Evolutionary conservation across 352 stramenopile genomes (phyloP).

Genomic region (Peronospora farinosa): DNA sequence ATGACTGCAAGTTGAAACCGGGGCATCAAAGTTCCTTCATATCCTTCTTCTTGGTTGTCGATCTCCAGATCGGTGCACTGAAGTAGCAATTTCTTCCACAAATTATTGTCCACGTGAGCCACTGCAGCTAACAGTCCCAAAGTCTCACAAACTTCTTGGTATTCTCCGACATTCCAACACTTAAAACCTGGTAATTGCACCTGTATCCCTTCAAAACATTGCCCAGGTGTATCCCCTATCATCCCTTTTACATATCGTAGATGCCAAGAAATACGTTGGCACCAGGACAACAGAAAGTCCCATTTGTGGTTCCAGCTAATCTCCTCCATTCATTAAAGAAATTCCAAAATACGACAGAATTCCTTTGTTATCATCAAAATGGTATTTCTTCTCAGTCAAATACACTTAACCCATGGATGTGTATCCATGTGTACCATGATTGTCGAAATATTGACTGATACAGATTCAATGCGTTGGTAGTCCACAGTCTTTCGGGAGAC

Average conservation of each 20-base stretch:
- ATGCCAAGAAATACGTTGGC: slow-evolving; percentile 1
- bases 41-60: slow-evolving; percentile 10
- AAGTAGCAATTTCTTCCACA: slow-evolving; percentile 22
- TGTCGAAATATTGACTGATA: background rate
- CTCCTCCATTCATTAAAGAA: slow-evolving; percentile 10
- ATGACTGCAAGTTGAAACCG: slow-evolving; percentile 15
- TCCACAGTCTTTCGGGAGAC: background rate
- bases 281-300: slow-evolving; percentile 26
- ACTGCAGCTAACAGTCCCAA: slow-evolving; percentile 17
- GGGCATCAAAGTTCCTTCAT: slow-evolving; percentile 16
- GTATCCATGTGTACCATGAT: background rate
- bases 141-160: slow-evolving; percentile 14
- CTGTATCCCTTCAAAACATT: slow-evolving; percentile 15
- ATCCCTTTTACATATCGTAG: slow-evolving; percentile 15
- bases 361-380: too few species aligned
- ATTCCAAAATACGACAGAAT: background rate
- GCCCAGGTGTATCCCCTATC: slow-evolving; percentile 7
- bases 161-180: background rate
- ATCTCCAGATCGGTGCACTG: slow-evolving; percentile 9
- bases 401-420: background rate
- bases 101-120: slow-evolving; percentile 23
- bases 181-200: slow-evolving; percentile 14
- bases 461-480: background rate
- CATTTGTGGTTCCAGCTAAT: slow-evolving; percentile 7
- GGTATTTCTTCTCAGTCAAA: background rate